Percentiles rank a stretch among this genome's conserved stretches.
Evolutionary conservation across 1,284 basidiomycete species (phyloP).

Genomic region (Fomitopsis pinicola): DNA sequence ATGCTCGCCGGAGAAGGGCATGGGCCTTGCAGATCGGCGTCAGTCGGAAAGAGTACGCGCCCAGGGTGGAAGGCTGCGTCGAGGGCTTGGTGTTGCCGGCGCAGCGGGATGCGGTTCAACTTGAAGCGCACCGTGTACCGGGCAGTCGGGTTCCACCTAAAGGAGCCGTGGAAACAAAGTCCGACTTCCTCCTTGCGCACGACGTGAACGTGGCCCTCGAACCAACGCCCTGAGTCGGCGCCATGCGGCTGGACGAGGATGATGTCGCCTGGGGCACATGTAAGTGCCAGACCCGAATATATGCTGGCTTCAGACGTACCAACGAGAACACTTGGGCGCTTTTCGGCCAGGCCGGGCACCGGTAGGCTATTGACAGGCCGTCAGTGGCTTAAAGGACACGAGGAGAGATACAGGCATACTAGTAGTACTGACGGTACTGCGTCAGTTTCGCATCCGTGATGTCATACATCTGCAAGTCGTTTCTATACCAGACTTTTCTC

Average conservation of each 20-base stretch:
- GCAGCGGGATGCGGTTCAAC: conserved; percentile 45
- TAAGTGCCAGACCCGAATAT: not conserved
- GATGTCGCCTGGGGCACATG: conserved; percentile 38
- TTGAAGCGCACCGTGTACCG: conserved; percentile 44
- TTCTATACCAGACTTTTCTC: conserved; percentile 25
- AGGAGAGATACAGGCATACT: conserved; percentile 27
- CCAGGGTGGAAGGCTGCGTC: conserved; percentile 38
- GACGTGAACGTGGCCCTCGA: conserved; percentile 51
- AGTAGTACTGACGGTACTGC: conserved; percentile 32
- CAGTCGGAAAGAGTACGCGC: conserved; percentile 36
- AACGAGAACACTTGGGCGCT: conserved; percentile 55
- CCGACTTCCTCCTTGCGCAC: conserved; percentile 48
- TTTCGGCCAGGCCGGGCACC: conserved; percentile 62
- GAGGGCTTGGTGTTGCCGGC: conserved; percentile 55
- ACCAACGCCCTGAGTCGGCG: conserved; percentile 40
- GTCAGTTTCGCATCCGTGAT: conserved; percentile 36
- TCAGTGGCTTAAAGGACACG: not conserved
- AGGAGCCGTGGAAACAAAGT: conserved; percentile 44
- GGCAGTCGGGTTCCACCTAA: conserved; percentile 18
- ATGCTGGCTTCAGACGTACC: conserved; percentile 32
- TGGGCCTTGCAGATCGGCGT: conserved; percentile 20
- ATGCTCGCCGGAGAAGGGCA: not conserved
- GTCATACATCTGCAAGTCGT: conserved; percentile 53
- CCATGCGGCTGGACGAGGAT: conserved; percentile 47
- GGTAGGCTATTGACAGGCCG: conserved; percentile 35